Base-by-base conservation (phyloP, 805 yeast genomes). In the Hyphopichia homilentoma region DNA sequence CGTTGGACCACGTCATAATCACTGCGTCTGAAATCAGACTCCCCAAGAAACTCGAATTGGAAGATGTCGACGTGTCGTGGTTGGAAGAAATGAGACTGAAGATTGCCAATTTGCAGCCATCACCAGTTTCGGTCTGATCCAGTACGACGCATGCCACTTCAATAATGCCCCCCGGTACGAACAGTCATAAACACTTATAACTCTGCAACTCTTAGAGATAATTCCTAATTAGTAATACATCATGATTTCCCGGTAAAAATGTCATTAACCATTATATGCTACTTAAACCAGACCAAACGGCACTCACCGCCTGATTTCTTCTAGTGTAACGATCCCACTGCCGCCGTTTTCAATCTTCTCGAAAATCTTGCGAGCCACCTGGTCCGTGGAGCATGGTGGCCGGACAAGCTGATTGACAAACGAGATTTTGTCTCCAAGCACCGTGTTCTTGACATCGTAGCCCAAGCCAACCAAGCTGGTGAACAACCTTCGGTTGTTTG, bases 301-400 rank as follows among this genome's bases (percentile, higher is more conserved):
- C n/a, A 25, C 6, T 25, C 12, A 12, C 14, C 21, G 12, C 19
- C 13, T 22, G 7, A 75, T 61, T 22, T 75, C 78, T 21, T 78
- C 83, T 34, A 82, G 54, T 1, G 68, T 42, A 2, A 83, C 77
- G 3, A 81, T 75, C 0, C 90, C 93, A 23, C 58, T 59, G 4
- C 43, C 47, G 1, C 54, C 48, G 35, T 80, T 79, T 14, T 66
- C 65, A 16, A 84, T 57, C 27, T 75, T 76, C 24, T 77, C 73
- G 9, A 79, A 61, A 1, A 79, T 64, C 27, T 75, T 74, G 22
- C 61, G 48, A 1, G 90, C 84, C 2, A 88, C 94, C 26, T 68
- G 61, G 42, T 81, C 84, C 0, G 88, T 81, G 0, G 86, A 72
- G 1, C 80, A 65, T 0, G 80, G 64, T 0, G 88, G 87, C 41